phyloP scores from a whole-genome alignment of 2,329 filamentous ascomycete genomes.

The Colletotrichum euphorbiae region DNA sequence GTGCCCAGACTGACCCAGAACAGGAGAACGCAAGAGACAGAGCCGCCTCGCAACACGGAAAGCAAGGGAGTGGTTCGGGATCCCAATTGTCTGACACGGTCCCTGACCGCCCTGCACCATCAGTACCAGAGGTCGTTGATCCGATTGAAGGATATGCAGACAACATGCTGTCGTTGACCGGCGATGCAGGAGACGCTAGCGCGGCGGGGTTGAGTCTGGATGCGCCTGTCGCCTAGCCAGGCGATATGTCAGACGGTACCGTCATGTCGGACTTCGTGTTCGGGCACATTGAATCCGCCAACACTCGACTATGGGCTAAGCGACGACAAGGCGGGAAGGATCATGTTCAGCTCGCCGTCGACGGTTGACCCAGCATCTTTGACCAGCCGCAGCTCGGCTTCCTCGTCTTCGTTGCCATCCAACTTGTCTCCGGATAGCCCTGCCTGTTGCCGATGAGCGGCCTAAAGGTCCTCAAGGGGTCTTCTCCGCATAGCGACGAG shows the following conservation, averaged over 20 bases:
- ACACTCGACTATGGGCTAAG: neutral
- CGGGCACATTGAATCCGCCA: neutral
- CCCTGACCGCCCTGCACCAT: conserved; percentile 4
- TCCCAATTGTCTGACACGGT: conserved; percentile 4
- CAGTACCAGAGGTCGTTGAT: neutral
- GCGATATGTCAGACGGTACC: conserved; percentile 18
- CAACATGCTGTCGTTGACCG: neutral
- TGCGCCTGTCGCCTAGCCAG: conserved; percentile 3
- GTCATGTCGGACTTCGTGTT: conserved; percentile 17
- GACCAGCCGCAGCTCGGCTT: conserved; percentile 1
- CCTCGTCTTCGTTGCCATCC: conserved; percentile 37
- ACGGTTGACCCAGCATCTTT: conserved; percentile 37
- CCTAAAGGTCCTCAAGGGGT: conserved; percentile 59
- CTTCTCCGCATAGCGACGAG: conserved; percentile 60
- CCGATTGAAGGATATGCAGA: conserved; percentile 15
- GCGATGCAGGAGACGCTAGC: conserved; percentile 22
- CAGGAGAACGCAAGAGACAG: conserved; percentile 47
- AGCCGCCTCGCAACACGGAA: conserved; percentile 25
- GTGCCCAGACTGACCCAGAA: conserved; percentile 15
- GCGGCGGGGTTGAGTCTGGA: conserved; percentile 20
- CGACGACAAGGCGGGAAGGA: neutral
- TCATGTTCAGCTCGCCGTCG: conserved; percentile 4
- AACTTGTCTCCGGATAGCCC: conserved; percentile 57
- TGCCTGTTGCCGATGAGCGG: conserved; percentile 61
- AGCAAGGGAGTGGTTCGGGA: conserved; percentile 13